Evolutionary conservation across 148 eudicot genomes (phyloP).

Genomic region (Heliosperma pusillum): DNA sequence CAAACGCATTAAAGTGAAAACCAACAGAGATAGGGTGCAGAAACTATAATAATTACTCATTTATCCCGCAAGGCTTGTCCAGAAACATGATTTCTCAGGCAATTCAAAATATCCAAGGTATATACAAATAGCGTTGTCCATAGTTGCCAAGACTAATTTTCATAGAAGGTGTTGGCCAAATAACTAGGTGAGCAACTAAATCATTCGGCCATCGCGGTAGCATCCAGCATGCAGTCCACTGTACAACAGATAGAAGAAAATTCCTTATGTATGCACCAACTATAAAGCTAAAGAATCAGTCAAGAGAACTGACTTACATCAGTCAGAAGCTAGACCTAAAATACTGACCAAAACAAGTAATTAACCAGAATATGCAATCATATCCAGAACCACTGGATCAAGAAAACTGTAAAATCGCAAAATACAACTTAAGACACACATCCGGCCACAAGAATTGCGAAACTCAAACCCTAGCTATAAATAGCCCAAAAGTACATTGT

Average conservation of each 20-base stretch:
- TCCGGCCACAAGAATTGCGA: background rate
- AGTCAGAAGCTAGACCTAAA: no score
- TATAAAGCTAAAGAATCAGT: background rate
- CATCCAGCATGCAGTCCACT: background rate
- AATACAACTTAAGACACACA: background rate
- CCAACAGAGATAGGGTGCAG: background rate
- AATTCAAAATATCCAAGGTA: background rate
- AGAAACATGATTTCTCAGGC: background rate
- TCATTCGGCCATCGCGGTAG: background rate
- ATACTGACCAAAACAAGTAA: background rate
- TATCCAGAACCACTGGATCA: background rate
- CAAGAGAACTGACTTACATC: no score
- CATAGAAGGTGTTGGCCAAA: background rate
- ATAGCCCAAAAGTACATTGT: background rate
- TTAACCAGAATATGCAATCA: background rate
- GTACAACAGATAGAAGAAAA: background rate
- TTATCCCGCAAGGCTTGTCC: background rate
- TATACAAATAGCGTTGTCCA: background rate
- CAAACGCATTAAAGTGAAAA: slow-evolving; percentile 8
- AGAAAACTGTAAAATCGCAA: background rate
- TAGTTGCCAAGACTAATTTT: background rate
- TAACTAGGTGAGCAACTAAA: background rate
- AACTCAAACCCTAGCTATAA: background rate
- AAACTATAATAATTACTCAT: background rate
- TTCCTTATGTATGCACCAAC: background rate